Evolutionary conservation across 805 yeast genomes (phyloP).

Genomic region (Debaryomyces maramus): DNA sequence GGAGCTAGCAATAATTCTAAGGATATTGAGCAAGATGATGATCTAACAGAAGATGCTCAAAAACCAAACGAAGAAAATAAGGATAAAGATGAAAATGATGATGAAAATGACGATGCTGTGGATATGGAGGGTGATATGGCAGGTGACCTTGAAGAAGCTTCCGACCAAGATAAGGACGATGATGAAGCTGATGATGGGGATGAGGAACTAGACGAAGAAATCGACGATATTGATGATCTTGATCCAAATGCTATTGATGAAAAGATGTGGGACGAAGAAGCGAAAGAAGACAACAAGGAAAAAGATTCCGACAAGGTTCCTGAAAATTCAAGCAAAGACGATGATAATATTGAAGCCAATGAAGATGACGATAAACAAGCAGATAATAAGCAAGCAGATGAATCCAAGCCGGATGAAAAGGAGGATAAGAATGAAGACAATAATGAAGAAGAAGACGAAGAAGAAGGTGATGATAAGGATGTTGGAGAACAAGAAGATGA

Average conservation of each 20-base stretch:
- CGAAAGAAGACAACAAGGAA: constrained; percentile 71
- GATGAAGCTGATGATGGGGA: constrained; percentile 54
- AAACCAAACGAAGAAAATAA: constrained; percentile 68
- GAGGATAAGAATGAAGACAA: constrained; percentile 33
- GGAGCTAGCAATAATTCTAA: constrained; percentile 82
- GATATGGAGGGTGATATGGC: constrained; percentile 98
- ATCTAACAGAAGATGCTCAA: constrained; percentile 75
- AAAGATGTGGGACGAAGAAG: constrained; percentile 97
- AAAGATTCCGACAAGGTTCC: constrained; percentile 77
- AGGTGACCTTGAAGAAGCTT: constrained; percentile 80
- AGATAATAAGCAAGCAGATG: constrained; percentile 31
- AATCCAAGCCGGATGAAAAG: constrained; percentile 26
- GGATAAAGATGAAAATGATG: constrained; percentile 57
- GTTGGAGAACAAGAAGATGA: constrained; percentile 83
- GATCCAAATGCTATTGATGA: constrained; percentile 96
- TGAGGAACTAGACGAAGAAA: constrained; percentile 82
- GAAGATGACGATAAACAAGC: constrained; percentile 41
- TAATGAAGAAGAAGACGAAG: constrained; percentile 44
- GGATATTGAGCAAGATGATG: constrained; percentile 90
- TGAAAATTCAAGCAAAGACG: constrained; percentile 51
- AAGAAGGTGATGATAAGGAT: constrained; percentile 63
- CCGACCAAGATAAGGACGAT: constrained; percentile 62
- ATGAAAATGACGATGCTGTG: constrained; percentile 82
- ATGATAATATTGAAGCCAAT: constrained; percentile 48
- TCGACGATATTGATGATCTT: constrained; percentile 83